These are phyloP conservation scores for Exophiala aquamarina DNA, from an alignment of 2,329 filamentous ascomycete species.

Conservation along the genomic window DNA sequence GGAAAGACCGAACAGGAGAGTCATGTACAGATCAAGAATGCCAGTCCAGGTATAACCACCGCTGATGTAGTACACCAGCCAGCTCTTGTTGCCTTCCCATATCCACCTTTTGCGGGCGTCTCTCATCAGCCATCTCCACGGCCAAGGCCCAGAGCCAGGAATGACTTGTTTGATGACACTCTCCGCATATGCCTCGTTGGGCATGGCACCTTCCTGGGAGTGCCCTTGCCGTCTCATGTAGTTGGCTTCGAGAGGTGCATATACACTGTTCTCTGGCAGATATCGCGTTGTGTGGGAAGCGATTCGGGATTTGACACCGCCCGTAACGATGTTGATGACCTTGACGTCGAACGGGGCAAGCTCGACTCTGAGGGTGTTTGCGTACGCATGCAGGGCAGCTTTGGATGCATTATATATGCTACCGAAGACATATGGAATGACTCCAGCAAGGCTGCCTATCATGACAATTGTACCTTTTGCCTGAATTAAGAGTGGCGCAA, in stretches of 20 bases:
- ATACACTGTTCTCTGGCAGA: constrained; percentile 20
- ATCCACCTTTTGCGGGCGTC: constrained; percentile 25
- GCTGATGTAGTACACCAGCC: constrained; percentile 21
- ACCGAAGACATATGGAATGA: constrained; percentile 28
- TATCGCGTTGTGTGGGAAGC: constrained; percentile 15
- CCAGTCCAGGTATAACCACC: constrained; percentile 22
- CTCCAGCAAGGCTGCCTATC: constrained; percentile 20
- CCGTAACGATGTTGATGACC: constrained; percentile 57
- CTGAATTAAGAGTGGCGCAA: constrained; percentile 29
- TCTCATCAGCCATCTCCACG: constrained; percentile 24
- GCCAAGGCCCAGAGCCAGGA: constrained; percentile 23
- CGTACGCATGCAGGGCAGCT: constrained; percentile 59
- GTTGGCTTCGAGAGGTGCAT: constrained; percentile 15
- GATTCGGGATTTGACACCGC: constrained; percentile 61
- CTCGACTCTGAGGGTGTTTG: constrained; percentile 55
- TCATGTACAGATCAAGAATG: constrained; percentile 22
- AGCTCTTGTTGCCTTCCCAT: constrained; percentile 22
- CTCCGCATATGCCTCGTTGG: constrained; percentile 20
- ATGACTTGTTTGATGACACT: constrained; percentile 25
- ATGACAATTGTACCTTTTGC: constrained; percentile 24
- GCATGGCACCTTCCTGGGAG: constrained; percentile 24
- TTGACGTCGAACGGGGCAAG: constrained; percentile 43
- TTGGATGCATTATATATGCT: constrained; percentile 58
- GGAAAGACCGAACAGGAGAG: constrained; percentile 16
- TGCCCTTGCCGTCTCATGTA: constrained; percentile 23